phyloP scores from a whole-genome alignment of 352 stramenopile genomes.

The Globisporangium viniferum region DNA sequence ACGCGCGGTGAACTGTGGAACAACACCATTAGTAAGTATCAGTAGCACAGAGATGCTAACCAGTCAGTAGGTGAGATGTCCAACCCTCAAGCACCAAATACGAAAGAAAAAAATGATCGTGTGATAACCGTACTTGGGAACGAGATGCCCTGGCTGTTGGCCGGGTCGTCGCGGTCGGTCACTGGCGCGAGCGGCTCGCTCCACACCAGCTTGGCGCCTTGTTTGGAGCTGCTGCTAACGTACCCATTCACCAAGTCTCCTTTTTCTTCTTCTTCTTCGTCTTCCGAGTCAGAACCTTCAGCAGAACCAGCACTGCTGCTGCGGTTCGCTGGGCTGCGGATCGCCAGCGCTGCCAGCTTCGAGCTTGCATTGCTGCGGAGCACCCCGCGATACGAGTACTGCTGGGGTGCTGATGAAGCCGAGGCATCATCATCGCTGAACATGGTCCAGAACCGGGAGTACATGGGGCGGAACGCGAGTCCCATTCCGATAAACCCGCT shows the following conservation, averaged over 20 bases:
- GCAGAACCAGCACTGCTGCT: background rate
- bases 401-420: background rate
- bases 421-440: constrained; percentile 5
- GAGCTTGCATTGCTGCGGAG: constrained; percentile 7
- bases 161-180: constrained; percentile 22
- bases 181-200: constrained; percentile 49
- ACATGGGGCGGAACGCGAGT: constrained; percentile 28
- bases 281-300: background rate
- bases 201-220: constrained; percentile 22
- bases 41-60: no score
- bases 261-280: background rate
- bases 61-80: no score
- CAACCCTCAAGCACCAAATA: no score
- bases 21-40: background rate
- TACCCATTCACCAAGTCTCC: constrained; percentile 10
- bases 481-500: constrained; percentile 58
- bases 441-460: constrained; percentile 42
- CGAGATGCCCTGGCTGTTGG: constrained; percentile 39
- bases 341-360: constrained; percentile 12
- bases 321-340: background rate
- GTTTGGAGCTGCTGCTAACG: background rate
- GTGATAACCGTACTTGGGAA: constrained; percentile 42
- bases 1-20: constrained; percentile 38
- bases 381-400: constrained; percentile 30
- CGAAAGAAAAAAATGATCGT: background rate